These are phyloP conservation scores for Boletus hoseneyae DNA, from an alignment of 1,284 basidiomycete genomes.

Conservation along the genomic window DNA sequence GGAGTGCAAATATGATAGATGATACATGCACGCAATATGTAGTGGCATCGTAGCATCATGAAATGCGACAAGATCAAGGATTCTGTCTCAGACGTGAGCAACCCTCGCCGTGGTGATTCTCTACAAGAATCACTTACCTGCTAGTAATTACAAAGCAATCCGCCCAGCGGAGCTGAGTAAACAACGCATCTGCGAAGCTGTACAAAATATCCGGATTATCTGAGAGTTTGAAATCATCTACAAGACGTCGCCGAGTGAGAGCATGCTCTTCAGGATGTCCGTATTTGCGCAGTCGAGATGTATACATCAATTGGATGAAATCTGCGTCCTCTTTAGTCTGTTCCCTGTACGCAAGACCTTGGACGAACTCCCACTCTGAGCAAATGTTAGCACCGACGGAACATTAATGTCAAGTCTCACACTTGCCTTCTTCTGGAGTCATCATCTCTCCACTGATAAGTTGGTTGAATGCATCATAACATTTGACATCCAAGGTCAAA, in stretches of 20 bases:
- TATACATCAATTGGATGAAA: conserved; percentile 91
- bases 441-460: conserved; percentile 93
- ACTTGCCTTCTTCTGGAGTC: conserved; percentile 83
- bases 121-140: conserved; percentile 44
- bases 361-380: conserved; percentile 94
- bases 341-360: conserved; percentile 76
- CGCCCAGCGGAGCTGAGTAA: conserved; percentile 85
- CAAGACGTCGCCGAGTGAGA: conserved; percentile 67
- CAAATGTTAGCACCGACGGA: conserved; percentile 3
- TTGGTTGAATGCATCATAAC: conserved; percentile 93
- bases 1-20: conserved; percentile 86
- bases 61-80: conserved; percentile 75
- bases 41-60: conserved; percentile 87
- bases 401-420: not conserved
- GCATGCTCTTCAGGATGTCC: conserved; percentile 82
- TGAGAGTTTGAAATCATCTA: conserved; percentile 74
- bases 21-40: conserved; percentile 97
- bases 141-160: conserved; percentile 91
- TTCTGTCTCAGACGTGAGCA: conserved; percentile 46
- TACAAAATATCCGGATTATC: conserved; percentile 93
- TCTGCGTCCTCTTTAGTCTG: conserved; percentile 86
- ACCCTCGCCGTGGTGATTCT: not conserved
- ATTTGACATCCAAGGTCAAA: conserved; percentile 91
- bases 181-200: conserved; percentile 89
- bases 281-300: conserved; percentile 87